Percentiles rank a stretch among this genome's conserved stretches.
phyloP scores from a whole-genome alignment of 495 filamentous ascomycete species.

The Penicillium lividum region DNA sequence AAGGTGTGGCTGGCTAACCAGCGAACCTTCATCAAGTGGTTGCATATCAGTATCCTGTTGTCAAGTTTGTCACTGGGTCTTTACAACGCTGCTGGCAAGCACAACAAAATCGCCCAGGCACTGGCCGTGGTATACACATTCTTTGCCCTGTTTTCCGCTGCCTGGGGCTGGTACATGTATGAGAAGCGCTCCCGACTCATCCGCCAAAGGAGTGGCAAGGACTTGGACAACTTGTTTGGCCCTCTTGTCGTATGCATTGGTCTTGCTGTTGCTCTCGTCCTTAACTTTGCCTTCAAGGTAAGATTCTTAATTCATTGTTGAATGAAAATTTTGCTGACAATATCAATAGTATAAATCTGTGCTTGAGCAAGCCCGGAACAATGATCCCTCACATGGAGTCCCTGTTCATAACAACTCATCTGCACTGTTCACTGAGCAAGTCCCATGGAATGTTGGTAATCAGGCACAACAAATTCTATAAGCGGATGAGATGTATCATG shows the following conservation, averaged over 20 bases:
- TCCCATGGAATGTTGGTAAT: constrained; percentile 19
- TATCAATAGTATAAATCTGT: constrained; percentile 34
- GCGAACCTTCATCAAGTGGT: constrained; percentile 96
- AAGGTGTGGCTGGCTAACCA: constrained; percentile 99
- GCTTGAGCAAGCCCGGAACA: constrained; percentile 26
- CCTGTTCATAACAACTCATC: constrained; percentile 20
- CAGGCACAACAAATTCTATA: constrained; percentile 28
- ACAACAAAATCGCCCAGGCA: constrained; percentile 67
- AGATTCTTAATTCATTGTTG: constrained; percentile 9
- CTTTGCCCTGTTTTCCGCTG: constrained; percentile 78
- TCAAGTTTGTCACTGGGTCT: constrained; percentile 79
- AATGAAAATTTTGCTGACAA: constrained; percentile 18
- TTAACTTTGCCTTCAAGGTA: constrained; percentile 88
- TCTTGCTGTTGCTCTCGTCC: constrained; percentile 70
- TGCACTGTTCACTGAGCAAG: constrained; percentile 10
- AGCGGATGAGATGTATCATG: background rate
- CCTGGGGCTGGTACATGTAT: constrained; percentile 87
- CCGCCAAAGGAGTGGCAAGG: constrained; percentile 76
- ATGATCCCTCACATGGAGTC: constrained; percentile 14
- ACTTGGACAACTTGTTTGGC: constrained; percentile 85
- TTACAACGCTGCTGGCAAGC: constrained; percentile 79
- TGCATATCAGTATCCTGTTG: constrained; percentile 85
- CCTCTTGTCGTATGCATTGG: constrained; percentile 82
- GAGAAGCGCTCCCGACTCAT: constrained; percentile 76
- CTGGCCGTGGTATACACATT: constrained; percentile 80